Evolutionary conservation across 768 basidiomycete genomes (phyloP).

Genomic region (Sarcodon sp.): DNA sequence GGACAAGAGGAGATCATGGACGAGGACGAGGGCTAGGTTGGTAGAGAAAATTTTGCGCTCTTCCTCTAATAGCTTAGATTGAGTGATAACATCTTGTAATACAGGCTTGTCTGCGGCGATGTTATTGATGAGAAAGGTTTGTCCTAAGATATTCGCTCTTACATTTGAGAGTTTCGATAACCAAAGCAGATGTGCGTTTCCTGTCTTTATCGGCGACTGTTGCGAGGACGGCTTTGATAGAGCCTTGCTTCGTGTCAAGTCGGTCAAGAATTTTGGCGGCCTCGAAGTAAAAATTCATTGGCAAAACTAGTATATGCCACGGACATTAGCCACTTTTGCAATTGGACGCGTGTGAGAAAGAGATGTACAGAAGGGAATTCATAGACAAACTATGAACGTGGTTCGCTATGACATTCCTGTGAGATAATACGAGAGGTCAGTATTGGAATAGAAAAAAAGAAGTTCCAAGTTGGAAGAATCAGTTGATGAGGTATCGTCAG

Average conservation of each 20-base stretch:
- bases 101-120: constrained; percentile 54
- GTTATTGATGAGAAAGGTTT: not conserved
- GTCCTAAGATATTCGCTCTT: constrained; percentile 15
- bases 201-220: constrained; percentile 61
- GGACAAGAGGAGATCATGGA: constrained; percentile 82
- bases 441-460: not conserved
- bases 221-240: constrained; percentile 74
- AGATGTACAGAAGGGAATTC: not conserved
- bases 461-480: constrained; percentile 9
- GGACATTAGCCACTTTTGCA: constrained; percentile 12
- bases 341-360: constrained; percentile 1
- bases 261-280: constrained; percentile 75
- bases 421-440: not conserved
- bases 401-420: constrained; percentile 10
- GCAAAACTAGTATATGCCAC: constrained; percentile 8
- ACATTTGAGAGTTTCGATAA: constrained; percentile 97
- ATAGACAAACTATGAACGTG: not conserved
- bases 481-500: constrained; percentile 2
- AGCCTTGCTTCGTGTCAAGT: constrained; percentile 83
- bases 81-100: constrained; percentile 56
- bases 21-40: constrained; percentile 73
- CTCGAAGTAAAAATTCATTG: constrained; percentile 95
- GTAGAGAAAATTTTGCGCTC: constrained; percentile 70
- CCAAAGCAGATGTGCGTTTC: constrained; percentile 71
- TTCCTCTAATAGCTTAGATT: constrained; percentile 53